Evolutionary conservation across 352 stramenopile genomes (phyloP).

Genomic region (Achlya hypogyna): DNA sequence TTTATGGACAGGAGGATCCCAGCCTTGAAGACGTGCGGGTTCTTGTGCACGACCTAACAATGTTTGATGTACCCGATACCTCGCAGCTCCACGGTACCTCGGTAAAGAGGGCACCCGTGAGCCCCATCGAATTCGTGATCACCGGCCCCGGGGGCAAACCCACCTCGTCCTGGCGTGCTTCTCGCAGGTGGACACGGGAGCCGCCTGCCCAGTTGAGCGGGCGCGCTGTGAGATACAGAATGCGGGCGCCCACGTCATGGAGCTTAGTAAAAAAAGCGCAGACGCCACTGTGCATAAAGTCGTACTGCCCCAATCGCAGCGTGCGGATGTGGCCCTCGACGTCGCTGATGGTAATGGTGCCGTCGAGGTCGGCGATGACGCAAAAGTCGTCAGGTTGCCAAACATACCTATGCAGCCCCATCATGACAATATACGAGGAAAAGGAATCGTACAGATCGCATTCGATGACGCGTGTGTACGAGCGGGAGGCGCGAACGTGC

Average conservation of each 20-base stretch:
- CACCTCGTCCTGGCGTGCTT: conserved; percentile 15
- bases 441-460: conserved; percentile 52
- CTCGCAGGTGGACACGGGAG: conserved; percentile 15
- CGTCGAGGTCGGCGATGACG: conserved; percentile 20
- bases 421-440: background rate
- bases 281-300: conserved; percentile 15
- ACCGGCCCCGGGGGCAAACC: conserved; percentile 14
- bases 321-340: conserved; percentile 21
- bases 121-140: conserved; percentile 18
- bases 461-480: conserved; percentile 68
- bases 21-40: conserved; percentile 20
- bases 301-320: conserved; percentile 19
- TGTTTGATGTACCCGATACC: too few relatives aligned
- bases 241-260: conserved; percentile 14
- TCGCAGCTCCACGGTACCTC: too few relatives aligned
- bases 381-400: conserved; percentile 20
- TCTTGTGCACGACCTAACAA: conserved; percentile 20
- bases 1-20: conserved; percentile 10
- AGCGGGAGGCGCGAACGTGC: conserved; percentile 56
- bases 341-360: conserved; percentile 21
- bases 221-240: conserved; percentile 20
- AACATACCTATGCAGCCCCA: conserved; percentile 17
- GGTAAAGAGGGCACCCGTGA: conserved; percentile 17
- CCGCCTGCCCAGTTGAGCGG: conserved; percentile 18
- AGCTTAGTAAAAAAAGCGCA: conserved; percentile 20